A percentile compares a stretch with the other conserved stretches of the same genome.
Conservation (phyloP, 2,329 filamentous ascomycete genomes). For the Phyllosticta citribraziliensis region DNA sequence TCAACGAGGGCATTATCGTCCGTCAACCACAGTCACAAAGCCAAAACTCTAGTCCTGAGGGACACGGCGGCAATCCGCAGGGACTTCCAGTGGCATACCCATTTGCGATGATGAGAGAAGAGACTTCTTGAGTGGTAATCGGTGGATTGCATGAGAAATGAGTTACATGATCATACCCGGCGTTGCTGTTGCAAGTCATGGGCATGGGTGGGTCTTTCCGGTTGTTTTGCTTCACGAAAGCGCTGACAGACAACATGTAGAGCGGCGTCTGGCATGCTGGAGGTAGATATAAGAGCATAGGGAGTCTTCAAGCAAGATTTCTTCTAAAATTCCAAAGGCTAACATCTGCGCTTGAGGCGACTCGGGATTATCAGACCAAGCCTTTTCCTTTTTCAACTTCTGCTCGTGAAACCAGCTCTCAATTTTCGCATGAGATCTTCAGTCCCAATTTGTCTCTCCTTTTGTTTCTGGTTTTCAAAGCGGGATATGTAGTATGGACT, state of each 20-base stretch:
- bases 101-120: not conserved
- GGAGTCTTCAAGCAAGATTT: not conserved
- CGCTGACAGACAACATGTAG: not conserved
- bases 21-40: conserved; percentile 2
- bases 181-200: not conserved
- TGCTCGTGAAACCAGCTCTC: too few species aligned
- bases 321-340: not conserved
- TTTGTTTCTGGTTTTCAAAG: too few species aligned
- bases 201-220: not conserved
- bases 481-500: too few species aligned
- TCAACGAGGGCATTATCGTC: conserved; percentile 66
- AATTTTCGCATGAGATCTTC: too few species aligned
- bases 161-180: not conserved
- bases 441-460: too few species aligned
- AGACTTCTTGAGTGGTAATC: not conserved
- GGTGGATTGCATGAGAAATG: not conserved
- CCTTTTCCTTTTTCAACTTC: too few species aligned
- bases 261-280: not conserved
- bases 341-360: too few species aligned
- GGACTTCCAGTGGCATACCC: not conserved
- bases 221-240: not conserved
- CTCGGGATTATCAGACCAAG: too few species aligned
- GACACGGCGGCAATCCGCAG: not conserved
- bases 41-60: not conserved
- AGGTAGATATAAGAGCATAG: not conserved